Conservation (phyloP, 768 basidiomycete species). For the Xerocomellus intermedius region DNA sequence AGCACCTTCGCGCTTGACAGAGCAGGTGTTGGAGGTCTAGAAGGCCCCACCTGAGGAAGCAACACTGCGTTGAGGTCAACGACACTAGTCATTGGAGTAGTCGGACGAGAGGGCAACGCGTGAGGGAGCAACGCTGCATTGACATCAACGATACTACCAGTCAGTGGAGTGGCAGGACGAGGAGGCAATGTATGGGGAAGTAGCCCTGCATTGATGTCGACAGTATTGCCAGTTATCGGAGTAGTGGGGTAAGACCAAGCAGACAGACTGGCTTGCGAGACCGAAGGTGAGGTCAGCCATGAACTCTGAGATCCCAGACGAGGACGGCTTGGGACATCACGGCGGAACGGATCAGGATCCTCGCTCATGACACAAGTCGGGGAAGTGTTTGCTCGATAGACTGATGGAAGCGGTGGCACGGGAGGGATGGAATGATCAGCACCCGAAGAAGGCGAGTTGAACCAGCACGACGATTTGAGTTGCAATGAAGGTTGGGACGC, state of each 20-base stretch:
- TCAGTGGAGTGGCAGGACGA: not conserved
- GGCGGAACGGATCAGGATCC: conserved; percentile 63
- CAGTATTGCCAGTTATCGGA: conserved; percentile 38
- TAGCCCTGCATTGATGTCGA: conserved; percentile 44
- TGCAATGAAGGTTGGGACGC: conserved; percentile 35
- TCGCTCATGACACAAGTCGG: conserved; percentile 43
- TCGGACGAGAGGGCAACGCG: conserved; percentile 30
- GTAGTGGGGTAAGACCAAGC: conserved; percentile 69
- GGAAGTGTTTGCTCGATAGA: conserved; percentile 47
- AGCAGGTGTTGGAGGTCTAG: conserved; percentile 51
- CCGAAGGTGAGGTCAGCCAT: conserved; percentile 67
- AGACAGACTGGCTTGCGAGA: conserved; percentile 55
- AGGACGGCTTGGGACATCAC: conserved; percentile 46
- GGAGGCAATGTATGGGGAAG: conserved; percentile 38
- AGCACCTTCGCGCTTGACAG: conserved; percentile 60
- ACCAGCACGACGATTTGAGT: conserved; percentile 63
- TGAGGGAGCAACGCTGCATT: conserved; percentile 41
- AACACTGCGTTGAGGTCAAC: conserved; percentile 45
- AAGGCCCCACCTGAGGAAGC: conserved; percentile 35
- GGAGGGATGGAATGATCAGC: conserved; percentile 52
- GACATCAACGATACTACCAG: conserved; percentile 39
- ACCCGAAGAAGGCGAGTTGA: conserved; percentile 47
- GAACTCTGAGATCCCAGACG: conserved; percentile 68
- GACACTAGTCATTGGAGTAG: conserved; percentile 26
- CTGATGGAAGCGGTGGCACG: conserved; percentile 53